Evolutionary conservation across 2,329 filamentous ascomycete genomes (phyloP).

Genomic region (Fusarium annulatum): DNA sequence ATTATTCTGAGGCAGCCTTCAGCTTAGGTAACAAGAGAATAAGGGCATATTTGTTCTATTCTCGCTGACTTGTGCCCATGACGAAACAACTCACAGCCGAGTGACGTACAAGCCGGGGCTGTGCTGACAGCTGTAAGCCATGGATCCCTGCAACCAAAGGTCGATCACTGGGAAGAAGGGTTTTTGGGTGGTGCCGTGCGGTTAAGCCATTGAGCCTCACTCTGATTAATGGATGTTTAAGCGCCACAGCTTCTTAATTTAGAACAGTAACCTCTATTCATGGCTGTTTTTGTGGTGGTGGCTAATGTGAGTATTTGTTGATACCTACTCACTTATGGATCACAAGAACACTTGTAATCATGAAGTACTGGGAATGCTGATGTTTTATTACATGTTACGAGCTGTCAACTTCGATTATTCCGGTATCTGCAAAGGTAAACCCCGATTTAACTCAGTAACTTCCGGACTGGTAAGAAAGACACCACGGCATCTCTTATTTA

Average conservation of each 20-base stretch:
- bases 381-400: not conserved
- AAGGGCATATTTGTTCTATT: constrained; percentile 10
- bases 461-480: not conserved
- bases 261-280: constrained; percentile 23
- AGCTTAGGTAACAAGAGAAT: constrained; percentile 16
- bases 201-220: constrained; percentile 29
- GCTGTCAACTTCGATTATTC: not conserved
- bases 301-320: constrained; percentile 9
- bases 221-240: constrained; percentile 3
- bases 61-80: constrained; percentile 33
- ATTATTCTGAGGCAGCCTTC: not conserved
- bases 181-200: constrained; percentile 1
- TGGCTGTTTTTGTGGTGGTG: constrained; percentile 10
- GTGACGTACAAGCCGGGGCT: constrained; percentile 45
- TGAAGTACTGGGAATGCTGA: not conserved
- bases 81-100: constrained; percentile 36
- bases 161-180: constrained; percentile 26
- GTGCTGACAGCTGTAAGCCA: constrained; percentile 38
- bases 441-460: not conserved
- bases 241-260: constrained; percentile 37
- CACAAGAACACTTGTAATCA: not conserved
- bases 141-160: constrained; percentile 27
- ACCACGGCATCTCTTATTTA: not conserved
- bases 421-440: not conserved
- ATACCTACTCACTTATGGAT: not conserved